These are phyloP conservation scores for Blastocystis sp. DNA, from an alignment of 352 stramenopile species.

Conservation along the genomic window DNA sequence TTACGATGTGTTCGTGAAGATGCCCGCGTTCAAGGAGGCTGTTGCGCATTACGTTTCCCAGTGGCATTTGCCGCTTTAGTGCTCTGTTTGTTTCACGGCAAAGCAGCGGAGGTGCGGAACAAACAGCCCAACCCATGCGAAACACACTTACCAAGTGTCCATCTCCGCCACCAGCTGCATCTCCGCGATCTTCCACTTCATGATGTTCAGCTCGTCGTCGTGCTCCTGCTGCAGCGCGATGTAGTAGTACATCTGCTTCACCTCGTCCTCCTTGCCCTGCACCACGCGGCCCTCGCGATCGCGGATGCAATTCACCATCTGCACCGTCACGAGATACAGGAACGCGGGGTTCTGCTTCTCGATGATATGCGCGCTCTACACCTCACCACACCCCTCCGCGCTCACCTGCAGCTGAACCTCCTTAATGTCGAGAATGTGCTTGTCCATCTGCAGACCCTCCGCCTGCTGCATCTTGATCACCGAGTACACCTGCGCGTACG, in stretches of 20 bases:
- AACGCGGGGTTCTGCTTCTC: slow-evolving; percentile 59
- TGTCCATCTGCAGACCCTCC: slow-evolving; percentile 65
- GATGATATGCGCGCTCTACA: slow-evolving; percentile 62
- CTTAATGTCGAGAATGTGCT: slow-evolving; percentile 57
- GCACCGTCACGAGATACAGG: slow-evolving; percentile 67
- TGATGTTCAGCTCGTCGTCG: slow-evolving; percentile 68
- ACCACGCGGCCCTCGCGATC: slow-evolving; percentile 43
- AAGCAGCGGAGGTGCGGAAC: background rate
- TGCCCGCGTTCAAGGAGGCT: background rate
- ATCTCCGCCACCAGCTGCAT: slow-evolving; percentile 65
- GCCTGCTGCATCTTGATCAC: slow-evolving; percentile 67
- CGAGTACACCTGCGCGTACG: slow-evolving; percentile 62
- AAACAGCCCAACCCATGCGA: slow-evolving; percentile 48
- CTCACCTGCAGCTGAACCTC: slow-evolving; percentile 52
- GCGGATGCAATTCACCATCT: slow-evolving; percentile 65
- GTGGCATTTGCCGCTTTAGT: background rate
- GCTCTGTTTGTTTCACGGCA: background rate
- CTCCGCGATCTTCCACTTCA: slow-evolving; percentile 69
- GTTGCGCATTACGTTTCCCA: background rate
- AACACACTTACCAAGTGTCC: slow-evolving; percentile 68
- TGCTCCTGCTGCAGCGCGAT: slow-evolving; percentile 69
- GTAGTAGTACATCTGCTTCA: slow-evolving; percentile 70
- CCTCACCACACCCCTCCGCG: background rate
- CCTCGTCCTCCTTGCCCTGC: slow-evolving; percentile 58
- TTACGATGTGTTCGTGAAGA: background rate